Conservation (phyloP, 129 eudicot genomes). For the Saussurea involucrata region DNA sequence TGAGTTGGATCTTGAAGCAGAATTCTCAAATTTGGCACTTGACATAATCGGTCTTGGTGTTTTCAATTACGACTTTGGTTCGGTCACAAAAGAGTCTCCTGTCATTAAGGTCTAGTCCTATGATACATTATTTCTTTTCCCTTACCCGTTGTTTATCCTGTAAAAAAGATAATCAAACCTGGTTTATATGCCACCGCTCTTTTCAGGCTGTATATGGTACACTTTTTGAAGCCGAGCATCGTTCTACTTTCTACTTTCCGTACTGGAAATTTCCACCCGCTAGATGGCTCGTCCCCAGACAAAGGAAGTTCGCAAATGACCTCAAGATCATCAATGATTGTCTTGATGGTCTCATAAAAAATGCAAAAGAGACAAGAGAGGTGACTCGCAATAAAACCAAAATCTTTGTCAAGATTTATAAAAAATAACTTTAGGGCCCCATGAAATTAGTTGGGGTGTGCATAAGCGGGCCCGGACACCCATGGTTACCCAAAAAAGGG, state of each 20-base stretch:
- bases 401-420: not conserved
- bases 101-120: conserved; percentile 68
- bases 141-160: not conserved
- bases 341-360: conserved; percentile 86
- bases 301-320: conserved; percentile 78
- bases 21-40: conserved; percentile 92
- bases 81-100: conserved; percentile 97
- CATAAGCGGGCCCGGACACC: no score
- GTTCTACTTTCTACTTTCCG: conserved; percentile 95
- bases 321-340: conserved; percentile 87
- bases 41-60: conserved; percentile 98
- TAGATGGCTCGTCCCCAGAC: conserved; percentile 94
- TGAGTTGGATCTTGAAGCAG: conserved; percentile 95
- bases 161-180: not conserved
- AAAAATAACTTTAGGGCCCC: not conserved
- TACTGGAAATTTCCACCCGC: conserved; percentile 95
- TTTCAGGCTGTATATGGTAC: conserved; percentile 97
- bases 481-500: no score
- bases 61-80: conserved; percentile 95
- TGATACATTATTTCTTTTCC: not conserved
- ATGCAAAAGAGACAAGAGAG: conserved; percentile 97
- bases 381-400: conserved; percentile 32
- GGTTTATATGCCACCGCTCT: not conserved
- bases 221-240: conserved; percentile 97
- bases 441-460: no score